Base-by-base conservation (phyloP, 768 basidiomycete genomes). In the Candolleomyces aberdarensis region DNA sequence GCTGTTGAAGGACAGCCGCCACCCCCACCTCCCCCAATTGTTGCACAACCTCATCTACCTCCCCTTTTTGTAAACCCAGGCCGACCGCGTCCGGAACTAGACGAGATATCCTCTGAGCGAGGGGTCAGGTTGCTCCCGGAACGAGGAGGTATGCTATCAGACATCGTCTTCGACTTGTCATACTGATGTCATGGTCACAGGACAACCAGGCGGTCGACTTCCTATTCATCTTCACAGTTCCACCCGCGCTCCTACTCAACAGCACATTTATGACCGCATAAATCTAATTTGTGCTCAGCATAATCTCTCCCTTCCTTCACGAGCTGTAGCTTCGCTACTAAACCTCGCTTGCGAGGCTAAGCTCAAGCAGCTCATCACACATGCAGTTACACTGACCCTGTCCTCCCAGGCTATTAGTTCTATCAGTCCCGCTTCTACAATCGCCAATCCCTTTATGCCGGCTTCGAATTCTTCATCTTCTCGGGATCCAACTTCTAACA, bases 221-320 rank as follows among this genome's bases (percentile, higher is more conserved):
- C 85, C 87, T 2, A 77, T 92, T 8, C 87, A 91, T 58, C 80
- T 93, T n/a, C 84, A 89, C 39, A 85, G 91, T 9, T 81, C 83
- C 60, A 88, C 88, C 5, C 84, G 85, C 57, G 87, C 85, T 5
- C 88, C 89, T 5, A 90, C 88, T 1, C 67, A 88, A 20, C 88
- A 91, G 67, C 90, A 92, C 63, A 85, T 94, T 47, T 81, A 84
- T 7, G 91, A 94, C 65, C 82, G 91, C 58, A 84, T 92, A 62
- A 91, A 91, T 66, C 83, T 94, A 39, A 88, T 92, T 62, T 90
- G 86, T 44, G 88, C 89, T 1, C 91, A 94, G 66, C 85, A 92
- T 65, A 86, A 86, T 65, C 72, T 92, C 1, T 76, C 76, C 3
- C 72, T 80, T 17, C 89, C 91, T 0, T 78, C 83, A 5, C 85